Conservation (phyloP, 1,284 basidiomycete species). For the Mycena sp. region DNA sequence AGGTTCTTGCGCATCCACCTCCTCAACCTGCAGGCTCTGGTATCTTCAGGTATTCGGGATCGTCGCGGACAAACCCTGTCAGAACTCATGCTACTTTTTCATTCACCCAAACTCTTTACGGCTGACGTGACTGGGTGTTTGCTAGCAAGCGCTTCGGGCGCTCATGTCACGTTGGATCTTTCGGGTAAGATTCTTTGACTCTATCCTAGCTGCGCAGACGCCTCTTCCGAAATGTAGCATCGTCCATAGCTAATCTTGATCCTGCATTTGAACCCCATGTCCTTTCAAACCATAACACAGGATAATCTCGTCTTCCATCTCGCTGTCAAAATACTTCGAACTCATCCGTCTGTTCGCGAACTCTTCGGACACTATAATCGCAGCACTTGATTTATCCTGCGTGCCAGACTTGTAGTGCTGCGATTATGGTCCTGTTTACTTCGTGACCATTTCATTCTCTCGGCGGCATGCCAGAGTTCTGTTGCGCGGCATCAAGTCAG, state of each 20-base stretch:
- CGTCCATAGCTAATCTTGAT: not conserved
- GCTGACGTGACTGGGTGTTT: not conserved
- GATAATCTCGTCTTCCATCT: not conserved
- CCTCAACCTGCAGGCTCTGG: not conserved
- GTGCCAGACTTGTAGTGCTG: not conserved
- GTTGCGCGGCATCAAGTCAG: not conserved
- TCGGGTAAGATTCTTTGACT: not conserved
- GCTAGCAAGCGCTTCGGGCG: not conserved
- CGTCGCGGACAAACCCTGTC: not conserved
- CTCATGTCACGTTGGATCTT: not conserved
- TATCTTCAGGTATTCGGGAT: not conserved
- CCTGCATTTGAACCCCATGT: not conserved
- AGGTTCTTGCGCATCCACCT: not conserved
- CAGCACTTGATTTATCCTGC: not conserved
- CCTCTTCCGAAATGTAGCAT: not conserved
- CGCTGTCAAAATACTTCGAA: not conserved
- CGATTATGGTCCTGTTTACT: not conserved
- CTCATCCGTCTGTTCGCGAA: not conserved
- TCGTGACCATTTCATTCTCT: not conserved
- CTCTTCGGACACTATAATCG: not conserved
- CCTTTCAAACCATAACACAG: not conserved
- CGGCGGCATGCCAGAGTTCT: not conserved
- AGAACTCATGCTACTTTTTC: not conserved
- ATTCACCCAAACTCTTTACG: not conserved
- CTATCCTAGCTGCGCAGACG: not conserved